Evolutionary conservation across 2,329 filamentous ascomycete species (phyloP).

Genomic region (Pseudocercospora eumusae): DNA sequence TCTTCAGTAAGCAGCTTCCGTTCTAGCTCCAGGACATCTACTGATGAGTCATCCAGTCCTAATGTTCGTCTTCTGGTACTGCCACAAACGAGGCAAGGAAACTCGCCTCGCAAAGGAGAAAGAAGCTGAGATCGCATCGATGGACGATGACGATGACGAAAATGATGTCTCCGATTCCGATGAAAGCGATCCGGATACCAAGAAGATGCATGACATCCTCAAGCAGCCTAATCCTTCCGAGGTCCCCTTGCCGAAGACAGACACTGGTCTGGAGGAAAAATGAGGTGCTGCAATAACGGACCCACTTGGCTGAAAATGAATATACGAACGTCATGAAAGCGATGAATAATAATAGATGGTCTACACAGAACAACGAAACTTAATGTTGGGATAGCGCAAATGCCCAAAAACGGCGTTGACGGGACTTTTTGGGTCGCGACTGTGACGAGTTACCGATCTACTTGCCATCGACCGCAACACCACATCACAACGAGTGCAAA

Average conservation of each 20-base stretch:
- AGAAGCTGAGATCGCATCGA: slow-evolving; percentile 19
- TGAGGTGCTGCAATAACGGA: not conserved
- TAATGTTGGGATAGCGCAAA: not conserved
- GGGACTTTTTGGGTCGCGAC: not conserved
- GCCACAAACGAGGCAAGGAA: slow-evolving; percentile 90
- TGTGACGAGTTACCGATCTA: too few species aligned
- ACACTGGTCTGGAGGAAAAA: slow-evolving; percentile 5
- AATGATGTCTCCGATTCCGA: slow-evolving; percentile 27
- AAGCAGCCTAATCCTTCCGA: slow-evolving; percentile 32
- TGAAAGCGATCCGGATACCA: slow-evolving; percentile 23
- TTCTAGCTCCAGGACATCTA: not conserved
- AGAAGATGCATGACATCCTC: slow-evolving; percentile 26
- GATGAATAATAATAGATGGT: not conserved
- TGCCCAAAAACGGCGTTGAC: not conserved
- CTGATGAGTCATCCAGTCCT: slow-evolving; percentile 60
- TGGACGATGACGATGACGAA: slow-evolving; percentile 29
- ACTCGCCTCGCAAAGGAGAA: slow-evolving; percentile 61
- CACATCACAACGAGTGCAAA: not conserved
- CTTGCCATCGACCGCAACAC: not conserved
- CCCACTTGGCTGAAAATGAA: slow-evolving; percentile 5
- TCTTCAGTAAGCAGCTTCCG: slow-evolving; percentile 68
- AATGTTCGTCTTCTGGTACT: slow-evolving; percentile 96
- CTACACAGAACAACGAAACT: not conserved
- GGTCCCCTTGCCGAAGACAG: slow-evolving; percentile 27
- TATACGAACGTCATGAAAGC: not conserved